Conservation (phyloP, 305 asterid species). For the Rubia tinctorum region DNA sequence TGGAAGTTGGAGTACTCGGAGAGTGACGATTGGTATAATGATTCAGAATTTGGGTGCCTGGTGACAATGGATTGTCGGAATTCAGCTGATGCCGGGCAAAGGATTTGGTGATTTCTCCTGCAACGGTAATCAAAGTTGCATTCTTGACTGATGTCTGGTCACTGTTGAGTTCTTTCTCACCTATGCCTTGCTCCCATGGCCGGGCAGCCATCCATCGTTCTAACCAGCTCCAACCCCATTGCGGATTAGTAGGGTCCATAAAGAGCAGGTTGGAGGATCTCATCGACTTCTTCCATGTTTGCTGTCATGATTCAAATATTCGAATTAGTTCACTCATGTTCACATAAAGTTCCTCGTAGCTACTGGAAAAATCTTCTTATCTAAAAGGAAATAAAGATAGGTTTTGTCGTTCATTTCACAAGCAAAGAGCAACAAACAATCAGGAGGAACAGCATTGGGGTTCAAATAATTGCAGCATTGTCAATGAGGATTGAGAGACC, state of each 20-base stretch:
- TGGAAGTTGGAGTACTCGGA: constrained; percentile 45
- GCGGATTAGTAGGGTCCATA: constrained; percentile 97
- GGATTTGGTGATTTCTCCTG: constrained; percentile 72
- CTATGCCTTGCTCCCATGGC: constrained; percentile 49
- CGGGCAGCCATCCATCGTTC: constrained; percentile 90
- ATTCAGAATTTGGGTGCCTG: constrained; percentile 43
- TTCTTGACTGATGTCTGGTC: constrained; percentile 48
- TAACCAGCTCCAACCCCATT: constrained; percentile 99
- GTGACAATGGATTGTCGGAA: constrained; percentile 56
- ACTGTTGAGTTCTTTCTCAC: constrained; percentile 53
- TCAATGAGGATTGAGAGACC: not conserved
- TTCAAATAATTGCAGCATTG: not conserved
- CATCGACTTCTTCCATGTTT: constrained; percentile 84
- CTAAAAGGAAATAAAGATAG: not conserved
- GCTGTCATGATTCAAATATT: constrained; percentile 38
- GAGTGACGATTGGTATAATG: constrained; percentile 34
- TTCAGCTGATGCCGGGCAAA: constrained; percentile 89
- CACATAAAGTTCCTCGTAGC: not conserved
- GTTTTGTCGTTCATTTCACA: not conserved
- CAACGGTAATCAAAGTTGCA: constrained; percentile 27
- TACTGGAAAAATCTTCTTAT: not conserved
- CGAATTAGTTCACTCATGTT: not conserved
- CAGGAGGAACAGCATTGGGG: not conserved
- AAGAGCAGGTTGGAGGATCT: constrained; percentile 66
- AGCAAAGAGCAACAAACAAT: not conserved